Conservation (phyloP, 2,329 filamentous ascomycete genomes). For the Pezicula rhizophila region DNA sequence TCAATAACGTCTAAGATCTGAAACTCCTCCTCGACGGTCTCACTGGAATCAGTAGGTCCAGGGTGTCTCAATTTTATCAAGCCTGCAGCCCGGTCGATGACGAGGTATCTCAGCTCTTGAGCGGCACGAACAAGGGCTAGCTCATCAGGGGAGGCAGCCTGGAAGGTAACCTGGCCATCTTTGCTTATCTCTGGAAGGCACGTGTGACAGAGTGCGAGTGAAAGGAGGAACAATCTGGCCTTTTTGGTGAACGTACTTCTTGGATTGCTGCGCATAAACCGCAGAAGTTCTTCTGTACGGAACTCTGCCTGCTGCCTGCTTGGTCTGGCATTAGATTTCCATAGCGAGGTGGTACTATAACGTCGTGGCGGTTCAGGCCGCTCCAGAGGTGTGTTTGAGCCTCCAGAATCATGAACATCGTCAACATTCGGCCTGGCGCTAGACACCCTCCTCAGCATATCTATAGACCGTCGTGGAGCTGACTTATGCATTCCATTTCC, state of each 20-base stretch:
- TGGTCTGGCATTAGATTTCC: constrained; percentile 25
- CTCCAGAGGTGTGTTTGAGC: not conserved
- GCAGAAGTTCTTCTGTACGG: constrained; percentile 67
- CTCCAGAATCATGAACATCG: not conserved
- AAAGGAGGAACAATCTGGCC: constrained; percentile 75
- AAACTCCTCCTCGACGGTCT: constrained; percentile 50
- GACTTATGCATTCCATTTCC: constrained; percentile 11
- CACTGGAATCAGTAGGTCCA: constrained; percentile 13
- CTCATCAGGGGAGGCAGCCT: constrained; percentile 87
- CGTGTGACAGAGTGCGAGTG: constrained; percentile 83
- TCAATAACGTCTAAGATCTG: constrained; percentile 83
- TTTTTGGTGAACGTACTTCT: constrained; percentile 72
- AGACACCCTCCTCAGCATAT: not conserved
- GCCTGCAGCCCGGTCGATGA: constrained; percentile 67
- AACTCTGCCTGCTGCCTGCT: constrained; percentile 46
- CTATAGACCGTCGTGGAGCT: not conserved
- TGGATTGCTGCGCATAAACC: constrained; percentile 70
- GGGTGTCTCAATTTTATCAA: constrained; percentile 49
- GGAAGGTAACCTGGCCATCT: constrained; percentile 69
- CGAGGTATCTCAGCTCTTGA: constrained; percentile 75
- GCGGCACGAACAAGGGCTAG: constrained; percentile 79
- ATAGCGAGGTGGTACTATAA: constrained; percentile 18
- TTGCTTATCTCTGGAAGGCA: constrained; percentile 73
- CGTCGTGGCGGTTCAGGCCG: constrained; percentile 13
- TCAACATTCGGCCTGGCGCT: not conserved